These are phyloP conservation scores for Boletus sp. DNA, from an alignment of 768 basidiomycete genomes.

Conservation along the genomic window DNA sequence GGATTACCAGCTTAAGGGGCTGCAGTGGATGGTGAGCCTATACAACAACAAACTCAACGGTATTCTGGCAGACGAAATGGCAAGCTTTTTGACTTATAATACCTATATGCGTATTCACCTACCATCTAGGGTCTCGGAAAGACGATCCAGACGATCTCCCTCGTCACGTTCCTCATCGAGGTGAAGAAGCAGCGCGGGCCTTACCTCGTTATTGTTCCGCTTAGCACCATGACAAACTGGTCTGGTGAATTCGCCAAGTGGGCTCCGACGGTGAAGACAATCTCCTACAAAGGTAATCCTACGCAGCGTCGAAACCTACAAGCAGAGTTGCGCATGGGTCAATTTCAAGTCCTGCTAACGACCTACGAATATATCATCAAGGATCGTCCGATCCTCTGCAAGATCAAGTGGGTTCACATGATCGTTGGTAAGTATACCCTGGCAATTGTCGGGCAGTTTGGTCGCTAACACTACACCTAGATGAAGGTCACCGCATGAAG, in stretches of 20 bases:
- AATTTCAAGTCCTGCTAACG: conserved; percentile 90
- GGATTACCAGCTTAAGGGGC: conserved; percentile 90
- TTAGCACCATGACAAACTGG: conserved; percentile 98
- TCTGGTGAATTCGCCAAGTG: conserved; percentile 95
- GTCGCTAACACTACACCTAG: conserved; percentile 33
- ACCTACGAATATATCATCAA: conserved; percentile 99
- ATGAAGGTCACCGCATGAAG: conserved; percentile 98
- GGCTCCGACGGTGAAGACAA: conserved; percentile 76
- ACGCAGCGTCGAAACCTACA: conserved; percentile 75
- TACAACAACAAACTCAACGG: conserved; percentile 96
- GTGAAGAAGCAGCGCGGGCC: conserved; percentile 87
- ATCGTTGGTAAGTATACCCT: conserved; percentile 67
- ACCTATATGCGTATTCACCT: conserved; percentile 8
- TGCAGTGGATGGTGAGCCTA: conserved; percentile 98
- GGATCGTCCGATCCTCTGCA: conserved; percentile 85
- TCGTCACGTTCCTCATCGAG: conserved; percentile 94
- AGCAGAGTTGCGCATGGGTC: conserved; percentile 67
- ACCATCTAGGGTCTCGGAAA: conserved; percentile 81
- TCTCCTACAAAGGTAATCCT: conserved; percentile 93
- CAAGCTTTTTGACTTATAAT: conserved; percentile 27
- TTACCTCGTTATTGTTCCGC: conserved; percentile 91
- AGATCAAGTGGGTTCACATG: conserved; percentile 96
- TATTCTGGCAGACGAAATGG: conserved; percentile 95
- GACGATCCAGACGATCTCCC: conserved; percentile 91
- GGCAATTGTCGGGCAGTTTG: not conserved